Evolutionary conservation across 176 grass and related monocot genomes (phyloP), one percentile per base, ranked within the genome.

Genomic region (Puya raimondii): DNA sequence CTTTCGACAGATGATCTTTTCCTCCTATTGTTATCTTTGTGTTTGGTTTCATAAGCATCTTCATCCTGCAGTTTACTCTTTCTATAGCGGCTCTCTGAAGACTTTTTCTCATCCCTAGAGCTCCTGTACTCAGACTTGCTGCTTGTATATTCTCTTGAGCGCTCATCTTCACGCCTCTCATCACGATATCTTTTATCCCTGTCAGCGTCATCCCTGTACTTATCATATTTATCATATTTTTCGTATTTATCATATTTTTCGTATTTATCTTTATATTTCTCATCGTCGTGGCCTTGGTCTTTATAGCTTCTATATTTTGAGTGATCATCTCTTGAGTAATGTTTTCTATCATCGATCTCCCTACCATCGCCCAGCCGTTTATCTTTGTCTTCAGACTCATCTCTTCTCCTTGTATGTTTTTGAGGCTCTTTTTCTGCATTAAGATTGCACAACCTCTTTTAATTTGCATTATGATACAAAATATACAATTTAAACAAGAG

Each of bases 241-340:
- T 42, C 33, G 0, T 42, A 42, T 42, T 42, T 42, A 7, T 42
- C 33, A 42, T 42, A 42, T 42, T 42, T 42, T 7, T 33, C 29
- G 72, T 88, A 82, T 79, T 70, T 93, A 76, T 88, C 82, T 75
- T 82, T 93, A 59, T 91, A 82, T 72, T 99, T 99, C 8, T 76
- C 87, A 80, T 80, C 82, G 42, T 94, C 95, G 59, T 84, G 70
- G 72, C 72, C 91, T 71, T 83, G 83, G 63, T 96, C 92, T 70
- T 87, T 96, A 51, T 83, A 82, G 76, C 76, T 88, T 81, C 86
- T 86, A 80, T 70, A 70, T 84, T 82, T 89, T 18, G 69, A 75
- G 79, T 89, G 84, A 47, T 85, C 91, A 87, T 89, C 78, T 73
- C 78, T 96, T n/a, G 83, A 86, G 27, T 63, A 72, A 33, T 67